These are phyloP conservation scores for Cytospora schulzeri DNA, from an alignment of 2,329 filamentous ascomycete genomes.

Conservation along the genomic window DNA sequence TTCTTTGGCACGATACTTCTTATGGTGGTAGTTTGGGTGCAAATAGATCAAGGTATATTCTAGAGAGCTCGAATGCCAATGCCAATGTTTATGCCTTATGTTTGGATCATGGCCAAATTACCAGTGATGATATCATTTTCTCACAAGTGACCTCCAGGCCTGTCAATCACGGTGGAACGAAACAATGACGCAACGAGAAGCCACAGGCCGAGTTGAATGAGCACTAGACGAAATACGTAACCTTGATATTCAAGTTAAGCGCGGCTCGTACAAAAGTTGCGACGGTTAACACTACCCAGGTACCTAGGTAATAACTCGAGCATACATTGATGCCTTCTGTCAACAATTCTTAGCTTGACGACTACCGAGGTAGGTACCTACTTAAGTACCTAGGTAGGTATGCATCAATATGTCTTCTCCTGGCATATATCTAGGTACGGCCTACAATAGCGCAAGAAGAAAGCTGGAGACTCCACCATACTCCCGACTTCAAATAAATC, in stretches of 20 bases:
- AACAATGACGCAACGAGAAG: slow-evolving; percentile 25
- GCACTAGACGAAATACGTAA: background rate
- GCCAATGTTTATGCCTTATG: background rate
- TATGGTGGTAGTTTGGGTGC: background rate
- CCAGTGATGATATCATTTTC: slow-evolving; percentile 26
- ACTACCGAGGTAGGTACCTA: too few relatives aligned
- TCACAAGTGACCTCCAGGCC: background rate
- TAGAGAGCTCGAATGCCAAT: background rate
- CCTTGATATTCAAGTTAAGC: background rate
- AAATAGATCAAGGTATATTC: background rate
- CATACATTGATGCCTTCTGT: too few relatives aligned
- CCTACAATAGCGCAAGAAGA: background rate
- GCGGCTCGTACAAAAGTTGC: background rate
- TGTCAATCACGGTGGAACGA: background rate
- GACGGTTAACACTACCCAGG: background rate
- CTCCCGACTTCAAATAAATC: background rate
- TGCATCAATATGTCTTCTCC: background rate
- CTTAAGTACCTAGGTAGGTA: background rate
- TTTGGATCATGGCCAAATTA: background rate
- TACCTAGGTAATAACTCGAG: too few relatives aligned
- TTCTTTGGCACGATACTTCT: background rate
- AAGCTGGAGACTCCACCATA: background rate
- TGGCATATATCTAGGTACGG: background rate
- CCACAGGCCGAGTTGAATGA: background rate
- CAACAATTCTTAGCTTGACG: too few relatives aligned